A percentile compares a stretch with the other conserved stretches of the same genome.
Evolutionary conservation across 164 flowering plant genomes (phyloP).

Genomic region (Umbilicus rupestris): DNA sequence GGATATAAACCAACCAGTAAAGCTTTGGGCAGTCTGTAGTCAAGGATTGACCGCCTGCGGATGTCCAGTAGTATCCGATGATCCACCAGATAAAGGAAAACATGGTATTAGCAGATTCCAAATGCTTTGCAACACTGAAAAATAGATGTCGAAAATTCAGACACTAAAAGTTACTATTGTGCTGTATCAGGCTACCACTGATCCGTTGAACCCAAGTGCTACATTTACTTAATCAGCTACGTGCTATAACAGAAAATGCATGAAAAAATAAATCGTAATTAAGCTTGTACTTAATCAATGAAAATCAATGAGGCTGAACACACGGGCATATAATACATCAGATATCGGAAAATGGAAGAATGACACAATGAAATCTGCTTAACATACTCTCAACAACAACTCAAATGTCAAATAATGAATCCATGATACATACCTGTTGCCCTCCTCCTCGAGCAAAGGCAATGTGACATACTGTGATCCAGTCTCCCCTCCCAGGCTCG

Average conservation of each 20-base stretch:
- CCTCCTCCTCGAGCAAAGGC: conserved; percentile 27
- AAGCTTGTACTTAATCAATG: neutral
- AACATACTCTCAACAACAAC: no score
- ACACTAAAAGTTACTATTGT: no score
- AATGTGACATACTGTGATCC: conserved; percentile 20
- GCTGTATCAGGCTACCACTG: no score
- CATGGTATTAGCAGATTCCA: conserved; percentile 82
- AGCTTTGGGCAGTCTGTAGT: conserved; percentile 52
- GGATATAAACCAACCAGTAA: conserved; percentile 53
- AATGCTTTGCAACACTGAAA: conserved; percentile 51
- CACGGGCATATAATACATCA: no score
- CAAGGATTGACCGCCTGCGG: conserved; percentile 53
- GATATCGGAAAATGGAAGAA: no score
- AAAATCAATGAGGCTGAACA: no score
- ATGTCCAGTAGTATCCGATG: conserved; percentile 80
- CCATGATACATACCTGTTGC: neutral
- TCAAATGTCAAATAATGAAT: no score
- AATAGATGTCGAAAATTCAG: neutral
- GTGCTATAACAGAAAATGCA: neutral
- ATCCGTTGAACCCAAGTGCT: no score
- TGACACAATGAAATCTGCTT: no score
- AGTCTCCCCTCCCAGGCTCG: conserved; percentile 14
- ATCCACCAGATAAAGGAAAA: conserved; percentile 90
- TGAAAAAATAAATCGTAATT: neutral
- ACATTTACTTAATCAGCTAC: neutral